phyloP scores from a whole-genome alignment of 1,139 yeast species.

The Scheffersomyces illinoinensis region DNA sequence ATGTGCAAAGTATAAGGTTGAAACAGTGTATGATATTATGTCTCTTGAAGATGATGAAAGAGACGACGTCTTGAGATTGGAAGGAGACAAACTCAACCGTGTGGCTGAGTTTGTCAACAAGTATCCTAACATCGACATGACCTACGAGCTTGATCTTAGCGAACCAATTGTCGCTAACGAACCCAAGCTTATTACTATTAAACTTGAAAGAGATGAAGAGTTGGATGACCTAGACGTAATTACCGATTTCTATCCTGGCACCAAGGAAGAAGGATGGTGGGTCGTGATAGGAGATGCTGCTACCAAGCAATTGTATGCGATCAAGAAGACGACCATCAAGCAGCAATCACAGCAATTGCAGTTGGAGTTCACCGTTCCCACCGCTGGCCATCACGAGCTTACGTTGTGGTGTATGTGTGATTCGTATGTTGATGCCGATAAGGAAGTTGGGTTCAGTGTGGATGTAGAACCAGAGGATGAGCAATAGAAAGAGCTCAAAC shows the following conservation, averaged over 20 bases:
- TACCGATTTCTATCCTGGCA: conserved; percentile 55
- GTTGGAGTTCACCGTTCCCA: conserved; percentile 60
- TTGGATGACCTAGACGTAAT: conserved; percentile 66
- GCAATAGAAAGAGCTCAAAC: not conserved
- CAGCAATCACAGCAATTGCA: conserved; percentile 54
- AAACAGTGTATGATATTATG: conserved; percentile 82
- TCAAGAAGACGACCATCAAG: conserved; percentile 62
- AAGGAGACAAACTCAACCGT: conserved; percentile 48
- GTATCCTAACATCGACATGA: conserved; percentile 83
- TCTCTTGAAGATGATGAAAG: conserved; percentile 81
- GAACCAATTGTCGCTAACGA: conserved; percentile 44
- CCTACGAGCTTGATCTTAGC: conserved; percentile 48
- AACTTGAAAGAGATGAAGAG: conserved; percentile 71
- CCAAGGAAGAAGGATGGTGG: conserved; percentile 86
- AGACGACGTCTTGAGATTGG: conserved; percentile 58
- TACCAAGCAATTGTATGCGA: conserved; percentile 66
- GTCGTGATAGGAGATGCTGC: conserved; percentile 71
- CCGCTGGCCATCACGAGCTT: conserved; percentile 58
- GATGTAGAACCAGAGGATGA: conserved; percentile 34
- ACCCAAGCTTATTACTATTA: conserved; percentile 49
- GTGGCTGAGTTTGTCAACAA: conserved; percentile 89
- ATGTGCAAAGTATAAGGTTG: conserved; percentile 58
- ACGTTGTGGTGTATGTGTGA: conserved; percentile 89
- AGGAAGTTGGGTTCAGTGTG: conserved; percentile 61
- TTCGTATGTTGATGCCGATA: conserved; percentile 87